Evolutionary conservation across 805 yeast genomes (phyloP).

Genomic region (Yarrowia hollandica): DNA sequence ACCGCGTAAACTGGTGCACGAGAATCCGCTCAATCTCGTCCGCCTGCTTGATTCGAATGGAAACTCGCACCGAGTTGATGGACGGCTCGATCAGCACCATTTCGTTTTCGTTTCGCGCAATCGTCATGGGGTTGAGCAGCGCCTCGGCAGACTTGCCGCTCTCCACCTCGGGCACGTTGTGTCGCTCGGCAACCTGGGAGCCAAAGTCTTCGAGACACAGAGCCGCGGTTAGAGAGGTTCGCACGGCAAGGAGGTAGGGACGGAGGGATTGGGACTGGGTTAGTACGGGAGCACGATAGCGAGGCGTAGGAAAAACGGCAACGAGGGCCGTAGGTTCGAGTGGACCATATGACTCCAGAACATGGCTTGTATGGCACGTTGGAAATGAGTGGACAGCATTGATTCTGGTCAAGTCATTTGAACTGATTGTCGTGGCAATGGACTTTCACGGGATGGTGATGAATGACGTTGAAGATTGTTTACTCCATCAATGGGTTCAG

Average conservation of each 20-base stretch:
- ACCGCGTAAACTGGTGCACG: conserved; percentile 92
- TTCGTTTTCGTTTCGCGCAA: conserved; percentile 92
- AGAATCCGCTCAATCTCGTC: conserved; percentile 94
- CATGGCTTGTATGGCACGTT: no score
- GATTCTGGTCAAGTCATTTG: no score
- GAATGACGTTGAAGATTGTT: no score
- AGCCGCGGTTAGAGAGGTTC: conserved; percentile 91
- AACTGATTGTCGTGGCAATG: no score
- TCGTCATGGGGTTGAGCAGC: conserved; percentile 80
- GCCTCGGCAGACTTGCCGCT: conserved; percentile 73
- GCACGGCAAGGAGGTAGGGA: conserved; percentile 91
- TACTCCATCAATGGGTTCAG: no score
- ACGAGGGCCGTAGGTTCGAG: no score
- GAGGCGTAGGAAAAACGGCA: no score
- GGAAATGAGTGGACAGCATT: no score
- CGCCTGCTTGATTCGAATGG: conserved; percentile 92
- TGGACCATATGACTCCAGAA: no score
- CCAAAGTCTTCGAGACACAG: conserved; percentile 90
- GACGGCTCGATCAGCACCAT: conserved; percentile 90
- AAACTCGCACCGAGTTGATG: conserved; percentile 86
- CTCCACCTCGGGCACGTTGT: conserved; percentile 95
- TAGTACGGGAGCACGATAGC: background rate
- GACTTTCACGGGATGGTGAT: no score
- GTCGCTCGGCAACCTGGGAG: conserved; percentile 94
- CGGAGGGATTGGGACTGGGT: conserved; percentile 90